A percentile compares a stretch with the other conserved stretches of the same genome.
phyloP scores from a whole-genome alignment of 257 asterid genomes.

The Mentha longifolia region DNA sequence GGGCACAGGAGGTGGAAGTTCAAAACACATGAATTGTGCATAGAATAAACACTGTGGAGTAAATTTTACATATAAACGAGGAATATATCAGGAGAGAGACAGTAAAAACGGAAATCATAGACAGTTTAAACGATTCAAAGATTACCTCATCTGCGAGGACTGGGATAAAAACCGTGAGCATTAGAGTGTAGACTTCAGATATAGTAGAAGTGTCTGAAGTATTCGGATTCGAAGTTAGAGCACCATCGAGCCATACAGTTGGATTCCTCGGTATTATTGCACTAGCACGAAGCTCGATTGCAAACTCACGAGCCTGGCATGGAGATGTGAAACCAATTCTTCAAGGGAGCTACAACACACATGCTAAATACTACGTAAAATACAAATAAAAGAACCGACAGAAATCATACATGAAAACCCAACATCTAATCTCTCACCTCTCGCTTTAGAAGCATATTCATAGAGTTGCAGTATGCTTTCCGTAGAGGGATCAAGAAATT shows the following conservation, averaged over 20 bases:
- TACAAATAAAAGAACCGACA: conserved; percentile 3
- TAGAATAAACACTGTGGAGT: conserved; percentile 81
- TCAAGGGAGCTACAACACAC: conserved; percentile 25
- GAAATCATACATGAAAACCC: conserved; percentile 19
- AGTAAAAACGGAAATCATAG: background rate
- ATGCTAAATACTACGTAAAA: background rate
- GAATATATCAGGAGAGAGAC: conserved; percentile 18
- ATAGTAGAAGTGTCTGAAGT: conserved; percentile 78
- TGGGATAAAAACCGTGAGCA: conserved; percentile 90
- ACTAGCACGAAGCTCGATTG: conserved; percentile 94
- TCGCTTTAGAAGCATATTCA: conserved; percentile 84
- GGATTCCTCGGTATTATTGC: conserved; percentile 78
- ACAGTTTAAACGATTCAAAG: conserved; percentile 26
- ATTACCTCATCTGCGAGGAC: conserved; percentile 95
- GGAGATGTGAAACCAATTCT: conserved; percentile 31
- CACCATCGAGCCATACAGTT: conserved; percentile 87
- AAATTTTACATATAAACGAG: conserved; percentile 1
- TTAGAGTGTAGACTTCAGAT: conserved; percentile 84
- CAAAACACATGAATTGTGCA: conserved; percentile 99
- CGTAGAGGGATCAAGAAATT: conserved; percentile 79
- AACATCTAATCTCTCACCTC: conserved; percentile 67
- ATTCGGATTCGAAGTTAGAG: conserved; percentile 61
- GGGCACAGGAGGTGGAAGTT: conserved; percentile 78
- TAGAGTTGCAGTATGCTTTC: conserved; percentile 97
- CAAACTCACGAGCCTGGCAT: conserved; percentile 94